phyloP scores from a whole-genome alignment of 805 yeast genomes.

The Candida peoriensis region DNA sequence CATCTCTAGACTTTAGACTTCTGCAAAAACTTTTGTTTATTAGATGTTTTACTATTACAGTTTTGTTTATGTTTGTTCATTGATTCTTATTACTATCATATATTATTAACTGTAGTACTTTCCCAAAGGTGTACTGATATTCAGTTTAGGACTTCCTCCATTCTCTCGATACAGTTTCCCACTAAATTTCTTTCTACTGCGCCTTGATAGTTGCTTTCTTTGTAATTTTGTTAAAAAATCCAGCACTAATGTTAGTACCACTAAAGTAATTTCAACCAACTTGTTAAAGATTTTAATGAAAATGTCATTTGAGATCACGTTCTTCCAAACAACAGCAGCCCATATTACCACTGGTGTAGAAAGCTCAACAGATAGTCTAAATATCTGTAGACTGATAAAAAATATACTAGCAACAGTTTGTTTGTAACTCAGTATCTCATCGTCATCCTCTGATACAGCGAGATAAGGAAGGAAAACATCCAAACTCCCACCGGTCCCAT shows the following conservation, averaged over 20 bases:
- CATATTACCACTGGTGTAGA: slow-evolving; percentile 7
- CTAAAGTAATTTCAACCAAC: slow-evolving; percentile 10
- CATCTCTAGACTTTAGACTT: too few species aligned
- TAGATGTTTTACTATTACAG: too few species aligned
- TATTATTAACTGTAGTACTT: too few species aligned
- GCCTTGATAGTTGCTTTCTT: not conserved
- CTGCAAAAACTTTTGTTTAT: too few species aligned
- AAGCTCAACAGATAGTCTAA: slow-evolving; percentile 7
- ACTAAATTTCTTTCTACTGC: slow-evolving; percentile 30
- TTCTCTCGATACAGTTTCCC: too few species aligned
- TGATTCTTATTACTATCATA: too few species aligned
- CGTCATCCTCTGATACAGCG: too few species aligned
- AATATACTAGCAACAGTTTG: slow-evolving; percentile 12
- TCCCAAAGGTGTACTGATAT: too few species aligned
- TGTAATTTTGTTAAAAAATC: slow-evolving; percentile 3
- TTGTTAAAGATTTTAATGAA: slow-evolving; percentile 3
- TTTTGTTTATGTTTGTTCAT: too few species aligned
- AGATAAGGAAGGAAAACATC: too few species aligned
- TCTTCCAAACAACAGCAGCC: not conserved
- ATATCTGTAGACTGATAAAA: slow-evolving; percentile 9
- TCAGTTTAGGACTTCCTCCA: too few species aligned
- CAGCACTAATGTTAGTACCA: slow-evolving; percentile 7
- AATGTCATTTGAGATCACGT: slow-evolving; percentile 6
- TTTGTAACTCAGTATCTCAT: not conserved
- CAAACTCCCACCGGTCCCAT: too few species aligned